Percentiles rank a stretch among this genome's conserved stretches.
Evolutionary conservation across 352 stramenopile species (phyloP).

Genomic region (Pythium rishiriense): DNA sequence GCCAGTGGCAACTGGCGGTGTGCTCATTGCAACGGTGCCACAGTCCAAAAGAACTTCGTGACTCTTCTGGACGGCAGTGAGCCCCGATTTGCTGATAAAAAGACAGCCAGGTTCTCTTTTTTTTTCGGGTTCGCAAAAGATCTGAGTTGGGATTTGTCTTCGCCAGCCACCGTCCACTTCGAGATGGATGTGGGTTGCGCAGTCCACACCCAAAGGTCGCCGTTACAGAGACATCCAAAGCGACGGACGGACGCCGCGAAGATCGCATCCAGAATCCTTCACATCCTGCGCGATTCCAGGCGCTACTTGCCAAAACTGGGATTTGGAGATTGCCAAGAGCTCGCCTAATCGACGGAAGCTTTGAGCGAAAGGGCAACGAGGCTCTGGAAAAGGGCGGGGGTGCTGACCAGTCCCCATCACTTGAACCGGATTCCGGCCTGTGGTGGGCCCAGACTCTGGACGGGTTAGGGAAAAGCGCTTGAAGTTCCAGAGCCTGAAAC

Average conservation of each 20-base stretch:
- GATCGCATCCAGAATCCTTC: background rate
- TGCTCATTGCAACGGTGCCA: background rate
- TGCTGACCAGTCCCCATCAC: no score
- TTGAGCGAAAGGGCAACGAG: background rate
- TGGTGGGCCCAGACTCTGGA: background rate
- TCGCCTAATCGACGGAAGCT: no score
- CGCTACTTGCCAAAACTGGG: no score
- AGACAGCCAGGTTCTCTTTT: background rate
- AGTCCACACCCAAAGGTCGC: background rate
- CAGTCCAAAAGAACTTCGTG: background rate
- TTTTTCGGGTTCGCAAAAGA: background rate
- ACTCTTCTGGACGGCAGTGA: background rate
- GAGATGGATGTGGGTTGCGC: background rate
- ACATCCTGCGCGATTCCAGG: no score
- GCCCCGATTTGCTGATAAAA: no score
- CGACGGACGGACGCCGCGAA: background rate
- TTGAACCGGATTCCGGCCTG: background rate
- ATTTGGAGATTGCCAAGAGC: no score
- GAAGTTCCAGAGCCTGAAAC: constrained; percentile 8
- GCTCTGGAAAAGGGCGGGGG: background rate
- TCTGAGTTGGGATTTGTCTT: background rate
- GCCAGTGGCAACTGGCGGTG: background rate
- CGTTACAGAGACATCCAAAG: background rate
- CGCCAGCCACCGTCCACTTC: background rate
- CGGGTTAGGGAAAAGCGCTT: constrained; percentile 16